phyloP scores from a whole-genome alignment of 371 early-diverging fungal genomes.

The Saksenaea vasiformis region DNA sequence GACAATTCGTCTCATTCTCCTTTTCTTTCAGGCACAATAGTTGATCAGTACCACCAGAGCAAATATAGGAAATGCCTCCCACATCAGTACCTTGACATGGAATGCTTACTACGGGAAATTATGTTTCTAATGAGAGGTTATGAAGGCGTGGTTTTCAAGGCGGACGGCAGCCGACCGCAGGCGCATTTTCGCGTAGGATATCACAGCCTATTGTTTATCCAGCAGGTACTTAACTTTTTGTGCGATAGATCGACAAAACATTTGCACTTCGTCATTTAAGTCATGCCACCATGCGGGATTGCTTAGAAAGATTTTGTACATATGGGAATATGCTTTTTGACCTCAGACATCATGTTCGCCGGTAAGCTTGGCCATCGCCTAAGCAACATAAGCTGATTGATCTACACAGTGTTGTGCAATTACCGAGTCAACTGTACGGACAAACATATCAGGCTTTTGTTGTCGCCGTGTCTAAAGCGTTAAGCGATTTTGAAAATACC shows the following conservation, averaged over 20 bases:
- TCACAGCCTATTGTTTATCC: background rate
- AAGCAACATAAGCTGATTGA: background rate
- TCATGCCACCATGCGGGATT: background rate
- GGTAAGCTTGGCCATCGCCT: constrained; percentile 2
- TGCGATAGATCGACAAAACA: constrained; percentile 1
- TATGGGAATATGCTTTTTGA: constrained; percentile 29
- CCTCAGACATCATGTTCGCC: constrained; percentile 17
- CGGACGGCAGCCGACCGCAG: background rate
- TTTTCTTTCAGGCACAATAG: background rate
- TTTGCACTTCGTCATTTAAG: constrained; percentile 14
- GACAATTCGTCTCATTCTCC: background rate
- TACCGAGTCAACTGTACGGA: constrained; percentile 19
- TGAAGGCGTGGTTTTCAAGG: constrained; percentile 24
- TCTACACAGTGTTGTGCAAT: constrained; percentile 7
- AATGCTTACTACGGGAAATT: constrained; percentile 31
- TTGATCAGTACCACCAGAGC: background rate
- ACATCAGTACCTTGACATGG: constrained; percentile 22
- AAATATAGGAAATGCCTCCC: background rate
- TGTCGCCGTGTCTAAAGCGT: constrained; percentile 15
- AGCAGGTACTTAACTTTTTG: background rate
- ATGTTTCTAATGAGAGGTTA: constrained; percentile 35
- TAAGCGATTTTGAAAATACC: constrained; percentile 29
- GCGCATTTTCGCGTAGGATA: background rate
- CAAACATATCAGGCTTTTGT: constrained; percentile 46
- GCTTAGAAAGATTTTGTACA: constrained; percentile 27